Base-by-base conservation (phyloP, 257 asterid genomes). In the Catharanthus roseus region DNA sequence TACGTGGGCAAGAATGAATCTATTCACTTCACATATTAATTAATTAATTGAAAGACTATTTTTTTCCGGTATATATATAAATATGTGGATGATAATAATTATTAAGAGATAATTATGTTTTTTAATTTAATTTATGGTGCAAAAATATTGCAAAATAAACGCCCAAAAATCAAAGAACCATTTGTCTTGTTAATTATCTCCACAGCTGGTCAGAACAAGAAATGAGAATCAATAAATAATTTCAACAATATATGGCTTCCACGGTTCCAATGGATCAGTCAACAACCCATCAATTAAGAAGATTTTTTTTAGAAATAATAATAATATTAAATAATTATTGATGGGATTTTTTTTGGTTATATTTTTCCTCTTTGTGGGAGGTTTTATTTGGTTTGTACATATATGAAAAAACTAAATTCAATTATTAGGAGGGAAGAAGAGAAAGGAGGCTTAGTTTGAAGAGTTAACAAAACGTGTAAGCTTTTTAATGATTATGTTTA, bases 181-280 rank as follows among this genome's bases (percentile, higher is more conserved):
- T 71, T 38, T 15, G 47, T 74, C 71, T 57, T 57, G 38, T 10
- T n/a, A n/a, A n/a, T n/a, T 10, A n/a, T n/a, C 13, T 75, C 77
- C 77, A 65, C 44, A 51, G 38, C 39, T 26, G 78, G 51, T 71
- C 21, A 8, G 42, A 38, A 38, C 42, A 38, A 38, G 5, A 38
- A 38, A 38, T 6, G 69, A 67, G 63, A 68, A 71, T 72, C 67
- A 23, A 33, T 21, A 34, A 57, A 64, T 23, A 28, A 53, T 38
- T 54, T n/a, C n/a, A n/a, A n/a, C n/a, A n/a, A n/a, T n/a, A n/a
- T 62, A 55, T 39, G 50, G 28, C 73, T 63, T 78, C 53, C 73
- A 70, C 73, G 76, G 58, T 58, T 74, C 75, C 77, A 68, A 65
- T 38, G 72, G 60, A 67, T 66, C 68, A 33, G 75, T 62, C 79